Conservation (phyloP, 202 grass and related monocot species). For the Brachypodium distachyon region DNA sequence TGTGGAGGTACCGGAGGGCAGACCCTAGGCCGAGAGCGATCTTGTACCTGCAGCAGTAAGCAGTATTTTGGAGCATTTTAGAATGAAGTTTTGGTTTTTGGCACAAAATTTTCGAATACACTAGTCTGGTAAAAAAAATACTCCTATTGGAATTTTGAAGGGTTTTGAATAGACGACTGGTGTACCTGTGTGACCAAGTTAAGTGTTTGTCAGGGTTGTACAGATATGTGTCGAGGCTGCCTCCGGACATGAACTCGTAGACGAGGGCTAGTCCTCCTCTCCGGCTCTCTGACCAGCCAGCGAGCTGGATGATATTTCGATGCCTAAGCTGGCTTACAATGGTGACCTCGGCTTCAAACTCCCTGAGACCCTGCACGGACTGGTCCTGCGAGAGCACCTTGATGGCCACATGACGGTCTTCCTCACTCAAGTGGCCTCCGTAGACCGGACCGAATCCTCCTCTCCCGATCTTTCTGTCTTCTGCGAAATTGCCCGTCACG, state of each 20-base stretch:
- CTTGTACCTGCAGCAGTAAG: not conserved
- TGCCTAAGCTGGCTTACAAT: not conserved
- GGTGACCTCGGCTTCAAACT: not conserved
- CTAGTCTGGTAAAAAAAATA: too few species aligned
- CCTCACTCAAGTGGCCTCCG: not conserved
- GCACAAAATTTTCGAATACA: too few species aligned
- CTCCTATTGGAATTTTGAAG: too few species aligned
- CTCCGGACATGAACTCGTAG: not conserved
- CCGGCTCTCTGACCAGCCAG: not conserved
- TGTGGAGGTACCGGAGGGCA: conserved; percentile 39
- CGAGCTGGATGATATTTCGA: not conserved
- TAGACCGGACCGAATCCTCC: conserved; percentile 33
- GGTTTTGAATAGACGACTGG: too few species aligned
- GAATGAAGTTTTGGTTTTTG: not conserved
- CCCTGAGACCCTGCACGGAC: not conserved
- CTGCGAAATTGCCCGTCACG: conserved; percentile 18
- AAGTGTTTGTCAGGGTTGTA: not conserved
- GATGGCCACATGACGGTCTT: not conserved
- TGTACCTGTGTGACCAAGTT: not conserved
- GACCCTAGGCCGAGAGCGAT: conserved; percentile 25
- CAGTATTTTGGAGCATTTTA: not conserved
- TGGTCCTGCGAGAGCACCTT: not conserved
- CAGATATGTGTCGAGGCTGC: not conserved
- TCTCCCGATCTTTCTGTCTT: conserved; percentile 21
- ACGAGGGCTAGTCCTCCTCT: not conserved